phyloP scores from a whole-genome alignment of 225 moss, liverwort and hornwort genomes.

The Straminergon stramineum region DNA sequence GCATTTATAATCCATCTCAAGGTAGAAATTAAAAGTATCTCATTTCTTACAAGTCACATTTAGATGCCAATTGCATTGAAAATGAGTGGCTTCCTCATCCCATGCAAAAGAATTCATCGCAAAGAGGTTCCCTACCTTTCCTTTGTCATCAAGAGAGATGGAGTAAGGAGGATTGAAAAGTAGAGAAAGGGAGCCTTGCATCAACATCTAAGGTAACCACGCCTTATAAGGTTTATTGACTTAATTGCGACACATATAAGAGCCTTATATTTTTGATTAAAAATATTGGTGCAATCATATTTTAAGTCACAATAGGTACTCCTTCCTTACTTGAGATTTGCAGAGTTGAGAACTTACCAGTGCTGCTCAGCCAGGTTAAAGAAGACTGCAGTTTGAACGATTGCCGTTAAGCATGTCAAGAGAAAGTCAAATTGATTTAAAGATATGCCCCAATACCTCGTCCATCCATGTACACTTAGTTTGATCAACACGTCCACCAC shows the following conservation, averaged over 20 bases:
- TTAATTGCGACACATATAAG: neutral
- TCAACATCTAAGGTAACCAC: neutral
- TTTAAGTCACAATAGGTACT: neutral
- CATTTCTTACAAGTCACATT: neutral
- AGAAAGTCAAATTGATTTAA: conserved; percentile 66
- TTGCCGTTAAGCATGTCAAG: conserved; percentile 22
- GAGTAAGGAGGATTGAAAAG: neutral
- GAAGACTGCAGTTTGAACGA: conserved; percentile 31
- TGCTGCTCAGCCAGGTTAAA: conserved; percentile 25
- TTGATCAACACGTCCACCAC: conserved; percentile 36
- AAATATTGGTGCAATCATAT: neutral
- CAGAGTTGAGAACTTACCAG: conserved; percentile 15
- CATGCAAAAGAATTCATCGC: neutral
- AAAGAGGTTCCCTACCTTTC: neutral
- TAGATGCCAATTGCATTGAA: neutral
- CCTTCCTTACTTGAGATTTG: neutral
- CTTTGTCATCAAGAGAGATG: neutral
- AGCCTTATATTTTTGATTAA: too few relatives aligned
- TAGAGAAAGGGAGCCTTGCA: neutral
- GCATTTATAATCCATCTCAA: neutral
- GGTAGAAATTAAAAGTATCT: neutral
- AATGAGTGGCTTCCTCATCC: neutral
- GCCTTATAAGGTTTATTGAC: neutral
- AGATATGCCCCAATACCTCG: conserved; percentile 18
- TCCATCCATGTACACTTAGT: conserved; percentile 24